phyloP scores from a whole-genome alignment of 495 filamentous ascomycete species.

The Penicillium canariense region DNA sequence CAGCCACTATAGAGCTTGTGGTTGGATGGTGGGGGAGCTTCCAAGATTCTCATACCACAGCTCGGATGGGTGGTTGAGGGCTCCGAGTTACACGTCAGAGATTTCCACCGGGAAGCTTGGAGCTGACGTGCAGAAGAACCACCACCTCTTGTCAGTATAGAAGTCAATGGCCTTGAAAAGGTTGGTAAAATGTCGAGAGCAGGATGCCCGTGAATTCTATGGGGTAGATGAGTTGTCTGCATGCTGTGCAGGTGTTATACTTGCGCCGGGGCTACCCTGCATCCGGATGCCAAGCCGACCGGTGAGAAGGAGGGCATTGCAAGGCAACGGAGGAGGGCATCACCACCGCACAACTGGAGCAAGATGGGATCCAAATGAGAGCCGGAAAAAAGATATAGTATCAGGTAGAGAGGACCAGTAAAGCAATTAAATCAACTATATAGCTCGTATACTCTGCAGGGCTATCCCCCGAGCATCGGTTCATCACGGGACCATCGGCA shows the following conservation, averaged over 20 bases:
- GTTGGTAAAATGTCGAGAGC: too few species aligned
- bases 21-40: conserved; percentile 1
- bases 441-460: background rate
- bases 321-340: conserved; percentile 20
- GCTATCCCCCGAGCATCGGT: conserved; percentile 28
- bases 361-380: conserved; percentile 4
- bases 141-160: background rate
- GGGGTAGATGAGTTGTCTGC: background rate
- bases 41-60: background rate
- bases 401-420: background rate
- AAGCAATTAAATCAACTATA: too few species aligned
- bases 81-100: conserved; percentile 37
- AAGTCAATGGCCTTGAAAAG: background rate
- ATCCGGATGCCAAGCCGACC: conserved; percentile 43
- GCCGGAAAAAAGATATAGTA: background rate
- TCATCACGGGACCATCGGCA: conserved; percentile 52
- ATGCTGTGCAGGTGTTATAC: conserved; percentile 1
- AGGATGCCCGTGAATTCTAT: background rate
- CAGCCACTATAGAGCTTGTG: background rate
- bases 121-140: conserved; percentile 18
- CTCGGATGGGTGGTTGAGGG: conserved; percentile 9
- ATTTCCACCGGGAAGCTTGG: conserved; percentile 23
- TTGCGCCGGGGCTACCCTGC: conserved; percentile 20
- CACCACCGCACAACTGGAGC: conserved; percentile 3
- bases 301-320: conserved; percentile 40